phyloP scores from a whole-genome alignment of 2,329 filamentous ascomycete genomes.

The Penicillium capsulatum region DNA sequence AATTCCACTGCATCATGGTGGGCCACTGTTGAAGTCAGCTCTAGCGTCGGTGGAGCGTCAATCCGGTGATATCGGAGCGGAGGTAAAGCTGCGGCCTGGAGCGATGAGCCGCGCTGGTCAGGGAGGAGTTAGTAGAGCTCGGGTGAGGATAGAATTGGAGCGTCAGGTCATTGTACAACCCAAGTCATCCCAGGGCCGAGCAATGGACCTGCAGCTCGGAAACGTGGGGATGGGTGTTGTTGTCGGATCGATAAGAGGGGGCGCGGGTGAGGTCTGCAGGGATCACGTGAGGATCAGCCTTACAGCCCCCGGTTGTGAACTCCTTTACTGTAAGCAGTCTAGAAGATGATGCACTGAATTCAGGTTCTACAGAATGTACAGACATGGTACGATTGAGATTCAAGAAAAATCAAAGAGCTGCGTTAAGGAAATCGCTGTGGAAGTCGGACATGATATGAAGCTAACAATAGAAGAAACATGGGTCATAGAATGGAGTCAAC shows the following conservation, averaged over 20 bases:
- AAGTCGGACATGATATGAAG: conserved; percentile 14
- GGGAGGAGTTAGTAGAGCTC: conserved; percentile 20
- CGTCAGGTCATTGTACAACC: conserved; percentile 28
- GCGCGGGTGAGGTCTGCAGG: conserved; percentile 6
- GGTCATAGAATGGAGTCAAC: conserved; percentile 5
- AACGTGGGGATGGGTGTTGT: conserved; percentile 18
- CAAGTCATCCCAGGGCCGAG: conserved; percentile 22
- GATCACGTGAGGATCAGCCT: conserved; percentile 22
- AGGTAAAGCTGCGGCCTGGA: conserved; percentile 24
- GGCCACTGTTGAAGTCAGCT: conserved; percentile 9
- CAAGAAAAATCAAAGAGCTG: background rate
- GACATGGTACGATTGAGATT: too few species aligned
- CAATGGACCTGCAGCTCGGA: conserved; percentile 16
- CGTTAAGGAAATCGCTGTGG: conserved; percentile 16
- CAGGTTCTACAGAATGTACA: too few species aligned
- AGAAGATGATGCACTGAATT: too few species aligned
- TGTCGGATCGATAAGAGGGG: conserved; percentile 25
- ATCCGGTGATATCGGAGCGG: conserved; percentile 20
- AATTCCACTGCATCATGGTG: conserved; percentile 63
- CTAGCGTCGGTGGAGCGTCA: conserved; percentile 4
- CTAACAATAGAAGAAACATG: conserved; percentile 3
- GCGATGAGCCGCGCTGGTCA: conserved; percentile 17
- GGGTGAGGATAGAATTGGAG: conserved; percentile 15
- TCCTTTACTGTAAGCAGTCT: too few species aligned
- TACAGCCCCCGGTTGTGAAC: conserved; percentile 5